Percentiles rank a stretch among this genome's conserved stretches.
Conservation (phyloP, 1,284 basidiomycete species). For the Phylloporus sp. region DNA sequence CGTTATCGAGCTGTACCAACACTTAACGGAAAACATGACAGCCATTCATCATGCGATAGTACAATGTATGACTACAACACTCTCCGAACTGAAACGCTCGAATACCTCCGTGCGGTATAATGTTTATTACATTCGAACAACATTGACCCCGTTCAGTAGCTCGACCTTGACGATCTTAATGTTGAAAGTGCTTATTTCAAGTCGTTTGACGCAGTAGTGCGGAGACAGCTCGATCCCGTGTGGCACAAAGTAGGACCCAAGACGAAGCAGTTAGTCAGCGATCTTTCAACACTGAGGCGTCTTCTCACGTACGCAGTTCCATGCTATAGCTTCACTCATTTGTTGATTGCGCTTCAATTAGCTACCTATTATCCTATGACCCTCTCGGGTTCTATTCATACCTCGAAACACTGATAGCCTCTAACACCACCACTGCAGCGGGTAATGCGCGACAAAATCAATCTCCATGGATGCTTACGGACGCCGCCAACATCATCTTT, state of each 20-base stretch:
- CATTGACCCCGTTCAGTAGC: constrained; percentile 52
- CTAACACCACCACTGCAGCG: constrained; percentile 65
- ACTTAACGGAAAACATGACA: constrained; percentile 85
- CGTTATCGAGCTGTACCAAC: constrained; percentile 91
- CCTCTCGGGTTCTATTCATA: constrained; percentile 91
- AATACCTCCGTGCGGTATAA: constrained; percentile 66
- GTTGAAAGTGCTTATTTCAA: constrained; percentile 95
- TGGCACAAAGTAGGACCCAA: constrained; percentile 96
- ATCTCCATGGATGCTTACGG: constrained; percentile 88
- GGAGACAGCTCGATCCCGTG: constrained; percentile 89
- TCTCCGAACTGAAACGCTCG: constrained; percentile 90
- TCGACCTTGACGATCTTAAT: constrained; percentile 93
- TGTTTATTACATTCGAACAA: neutral
- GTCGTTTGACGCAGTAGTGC: constrained; percentile 91
- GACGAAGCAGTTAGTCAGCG: constrained; percentile 91
- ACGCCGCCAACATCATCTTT: constrained; percentile 90
- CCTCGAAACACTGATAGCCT: constrained; percentile 88
- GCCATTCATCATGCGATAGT: constrained; percentile 94
- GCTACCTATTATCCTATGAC: constrained; percentile 90
- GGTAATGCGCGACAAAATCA: constrained; percentile 71
- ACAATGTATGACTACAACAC: constrained; percentile 92
- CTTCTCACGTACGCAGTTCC: constrained; percentile 72
- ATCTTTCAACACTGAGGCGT: constrained; percentile 86
- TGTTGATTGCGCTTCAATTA: neutral
- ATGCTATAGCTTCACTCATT: neutral